Conservation (phyloP, 2,329 filamentous ascomycete species). For the Ceratocystis ficicola region DNA sequence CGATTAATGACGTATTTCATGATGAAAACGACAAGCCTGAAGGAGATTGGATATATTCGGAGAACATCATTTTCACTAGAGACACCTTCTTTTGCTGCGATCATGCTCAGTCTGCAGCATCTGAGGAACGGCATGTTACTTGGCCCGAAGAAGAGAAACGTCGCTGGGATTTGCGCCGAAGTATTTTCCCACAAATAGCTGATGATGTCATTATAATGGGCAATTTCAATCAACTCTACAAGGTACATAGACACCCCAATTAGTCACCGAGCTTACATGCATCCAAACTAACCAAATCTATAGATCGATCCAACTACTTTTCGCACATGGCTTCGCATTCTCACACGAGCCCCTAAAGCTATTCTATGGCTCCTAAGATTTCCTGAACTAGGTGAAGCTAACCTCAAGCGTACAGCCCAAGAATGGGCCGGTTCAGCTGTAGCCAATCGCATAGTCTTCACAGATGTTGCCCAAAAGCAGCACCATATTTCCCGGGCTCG, state of each 20-base stretch:
- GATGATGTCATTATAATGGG: conserved; percentile 84
- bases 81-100: conserved; percentile 99
- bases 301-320: conserved; percentile 97
- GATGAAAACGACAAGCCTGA: conserved; percentile 56
- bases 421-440: conserved; percentile 78
- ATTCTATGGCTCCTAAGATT: conserved; percentile 95
- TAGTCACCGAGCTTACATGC: neutral
- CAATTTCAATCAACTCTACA: conserved; percentile 98
- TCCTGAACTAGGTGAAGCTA: conserved; percentile 79
- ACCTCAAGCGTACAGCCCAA: conserved; percentile 67
- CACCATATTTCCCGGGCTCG: conserved; percentile 86
- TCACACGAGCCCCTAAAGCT: conserved; percentile 72
- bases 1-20: conserved; percentile 55
- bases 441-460: conserved; percentile 80
- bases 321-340: conserved; percentile 85
- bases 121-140: conserved; percentile 50
- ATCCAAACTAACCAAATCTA: conserved; percentile 1
- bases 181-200: conserved; percentile 70
- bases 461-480: conserved; percentile 89
- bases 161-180: conserved; percentile 85
- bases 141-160: conserved; percentile 76
- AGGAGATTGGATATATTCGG: conserved; percentile 85
- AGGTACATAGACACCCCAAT: conserved; percentile 45
- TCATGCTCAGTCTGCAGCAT: conserved; percentile 79
- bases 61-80: conserved; percentile 89